Evolutionary conservation across 2,329 filamentous ascomycete species (phyloP).

Genomic region (Arthrobotrys sphaeroides): DNA sequence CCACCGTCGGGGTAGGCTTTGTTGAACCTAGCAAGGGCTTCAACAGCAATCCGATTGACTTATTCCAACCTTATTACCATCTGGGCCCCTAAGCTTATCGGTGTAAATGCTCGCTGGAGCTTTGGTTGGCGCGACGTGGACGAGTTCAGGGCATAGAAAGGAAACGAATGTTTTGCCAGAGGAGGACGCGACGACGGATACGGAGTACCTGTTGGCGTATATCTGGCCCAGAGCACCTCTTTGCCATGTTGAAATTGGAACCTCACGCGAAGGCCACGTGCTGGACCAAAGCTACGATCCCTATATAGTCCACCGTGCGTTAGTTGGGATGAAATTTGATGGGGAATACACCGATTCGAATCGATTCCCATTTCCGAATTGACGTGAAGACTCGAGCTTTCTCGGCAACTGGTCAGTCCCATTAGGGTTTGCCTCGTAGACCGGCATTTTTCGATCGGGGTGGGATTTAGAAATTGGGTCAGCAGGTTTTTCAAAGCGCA

Average conservation of each 20-base stretch:
- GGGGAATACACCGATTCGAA: conserved; percentile 54
- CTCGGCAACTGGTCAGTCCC: conserved; percentile 40
- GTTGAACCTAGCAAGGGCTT: conserved; percentile 77
- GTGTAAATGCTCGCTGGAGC: conserved; percentile 66
- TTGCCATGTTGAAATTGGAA: conserved; percentile 83
- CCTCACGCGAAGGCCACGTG: conserved; percentile 72
- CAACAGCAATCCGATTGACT: conserved; percentile 82
- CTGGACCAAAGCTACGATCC: conserved; percentile 76
- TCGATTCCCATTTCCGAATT: conserved; percentile 53
- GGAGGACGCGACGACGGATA: conserved; percentile 79
- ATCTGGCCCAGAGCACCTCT: conserved; percentile 76
- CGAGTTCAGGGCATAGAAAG: conserved; percentile 85
- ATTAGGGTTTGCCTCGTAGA: too few species aligned
- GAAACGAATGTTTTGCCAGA: conserved; percentile 85
- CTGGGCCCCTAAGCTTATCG: not conserved
- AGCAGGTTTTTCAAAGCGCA: conserved; percentile 55
- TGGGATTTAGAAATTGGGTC: not conserved
- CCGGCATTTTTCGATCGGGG: too few species aligned
- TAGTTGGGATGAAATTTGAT: conserved; percentile 75
- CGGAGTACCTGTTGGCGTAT: conserved; percentile 73
- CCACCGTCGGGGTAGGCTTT: conserved; percentile 70
- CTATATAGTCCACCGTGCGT: conserved; percentile 76
- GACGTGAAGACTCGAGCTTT: conserved; percentile 35
- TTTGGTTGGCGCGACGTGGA: conserved; percentile 84
- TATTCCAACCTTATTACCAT: conserved; percentile 13